phyloP scores from a whole-genome alignment of 73 alveolate genomes.

The Paramecium biaurelia region DNA sequence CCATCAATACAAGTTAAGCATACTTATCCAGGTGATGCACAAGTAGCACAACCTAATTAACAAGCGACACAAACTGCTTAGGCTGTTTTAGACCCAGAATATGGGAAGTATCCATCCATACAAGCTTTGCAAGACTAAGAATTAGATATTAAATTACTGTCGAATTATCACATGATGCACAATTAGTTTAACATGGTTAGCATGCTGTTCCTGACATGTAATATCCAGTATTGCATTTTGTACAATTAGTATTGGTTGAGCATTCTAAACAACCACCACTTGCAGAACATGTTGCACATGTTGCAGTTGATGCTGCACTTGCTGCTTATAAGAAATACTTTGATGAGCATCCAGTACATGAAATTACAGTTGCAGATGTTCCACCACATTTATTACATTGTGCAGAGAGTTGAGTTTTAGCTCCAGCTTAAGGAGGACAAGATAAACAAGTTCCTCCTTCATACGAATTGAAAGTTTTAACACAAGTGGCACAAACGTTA shows the following conservation, averaged over 20 bases:
- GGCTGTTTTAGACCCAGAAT: not conserved
- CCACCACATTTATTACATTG: constrained; percentile 18
- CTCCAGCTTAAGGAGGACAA: constrained; percentile 1
- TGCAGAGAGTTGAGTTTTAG: not conserved
- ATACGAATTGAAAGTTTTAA: not conserved
- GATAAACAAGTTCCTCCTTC: not conserved
- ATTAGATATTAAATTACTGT: not conserved
- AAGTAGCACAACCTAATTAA: constrained; percentile 30
- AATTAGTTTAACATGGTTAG: not conserved
- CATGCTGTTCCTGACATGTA: not conserved
- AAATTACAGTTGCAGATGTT: not conserved
- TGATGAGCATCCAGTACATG: not conserved
- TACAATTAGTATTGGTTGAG: not conserved
- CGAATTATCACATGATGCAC: not conserved
- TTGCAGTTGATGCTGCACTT: not conserved
- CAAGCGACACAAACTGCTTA: not conserved
- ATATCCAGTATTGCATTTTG: not conserved
- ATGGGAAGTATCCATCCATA: not conserved
- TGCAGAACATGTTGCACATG: constrained; percentile 18
- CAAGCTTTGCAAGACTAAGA: not conserved
- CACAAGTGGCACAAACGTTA: constrained; percentile 27
- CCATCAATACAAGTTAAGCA: constrained; percentile 42
- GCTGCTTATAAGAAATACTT: not conserved
- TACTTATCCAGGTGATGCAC: constrained; percentile 29
- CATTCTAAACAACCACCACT: constrained; percentile 2